These are phyloP conservation scores for Tephrocybe sp. DNA, from an alignment of 768 basidiomycete species.

Conservation along the genomic window DNA sequence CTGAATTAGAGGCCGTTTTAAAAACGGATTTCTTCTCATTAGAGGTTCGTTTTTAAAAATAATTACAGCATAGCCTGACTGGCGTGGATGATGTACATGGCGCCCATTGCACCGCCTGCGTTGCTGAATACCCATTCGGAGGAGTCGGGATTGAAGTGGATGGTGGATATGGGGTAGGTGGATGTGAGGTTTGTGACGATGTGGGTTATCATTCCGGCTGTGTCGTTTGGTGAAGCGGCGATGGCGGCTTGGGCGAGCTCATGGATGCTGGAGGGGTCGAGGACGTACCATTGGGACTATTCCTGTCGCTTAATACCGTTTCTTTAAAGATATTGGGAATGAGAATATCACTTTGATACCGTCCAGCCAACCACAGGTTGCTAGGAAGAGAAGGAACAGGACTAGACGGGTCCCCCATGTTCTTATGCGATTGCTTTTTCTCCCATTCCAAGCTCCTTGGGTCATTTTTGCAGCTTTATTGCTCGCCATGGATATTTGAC, in stretches of 20 bases:
- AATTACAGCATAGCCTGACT: too few species aligned
- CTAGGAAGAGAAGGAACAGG: conserved; percentile 31
- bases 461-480: conserved; percentile 4
- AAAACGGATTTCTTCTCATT: too few species aligned
- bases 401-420: conserved; percentile 39
- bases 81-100: conserved; percentile 97
- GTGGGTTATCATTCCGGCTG: conserved; percentile 71
- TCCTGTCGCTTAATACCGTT: not conserved
- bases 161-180: conserved; percentile 62
- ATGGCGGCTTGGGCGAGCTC: conserved; percentile 74
- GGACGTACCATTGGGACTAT: conserved; percentile 72
- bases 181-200: conserved; percentile 78
- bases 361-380: conserved; percentile 52
- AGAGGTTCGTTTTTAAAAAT: too few species aligned
- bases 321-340: not conserved
- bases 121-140: conserved; percentile 96
- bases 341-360: conserved; percentile 51
- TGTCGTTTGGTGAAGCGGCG: conserved; percentile 59
- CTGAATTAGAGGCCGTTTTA: too few species aligned
- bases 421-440: conserved; percentile 6
- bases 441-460: not conserved
- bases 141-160: conserved; percentile 53
- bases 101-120: conserved; percentile 96
- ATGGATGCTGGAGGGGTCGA: conserved; percentile 72
- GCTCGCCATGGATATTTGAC: conserved; percentile 11